Base-by-base conservation (phyloP, 768 basidiomycete genomes). In the Boletus reticulatus region DNA sequence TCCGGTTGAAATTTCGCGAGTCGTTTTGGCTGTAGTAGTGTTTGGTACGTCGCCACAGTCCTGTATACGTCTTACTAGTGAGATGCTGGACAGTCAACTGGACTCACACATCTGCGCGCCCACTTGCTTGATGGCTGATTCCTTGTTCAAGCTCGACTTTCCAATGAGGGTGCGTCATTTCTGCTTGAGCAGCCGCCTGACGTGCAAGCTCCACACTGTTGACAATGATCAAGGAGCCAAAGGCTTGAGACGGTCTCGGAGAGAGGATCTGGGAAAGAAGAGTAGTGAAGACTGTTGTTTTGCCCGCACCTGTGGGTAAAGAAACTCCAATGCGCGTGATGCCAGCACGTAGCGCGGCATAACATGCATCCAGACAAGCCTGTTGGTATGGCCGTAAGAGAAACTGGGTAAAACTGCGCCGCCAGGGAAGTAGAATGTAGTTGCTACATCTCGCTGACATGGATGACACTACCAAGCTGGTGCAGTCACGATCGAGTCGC, bases 111-210 rank as follows among this genome's bases (percentile, higher is more conserved):
- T 98, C 92, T 39, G 96, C 94, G 24, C 65, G 51, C 7, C 95
- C 96, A 29, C 84, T 83, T 4, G 94, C 93, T 43, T 74, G 79
- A 59, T 93, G 80, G 63, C 81, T 85, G 17, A 67, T 62, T 4
- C 92, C 93, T 72, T 98, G 96, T 71, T 98, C 96, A 48, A 98
- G 89, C 72, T 98, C 95, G 3, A 98, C 87, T 12, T 72, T 78
- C 84, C 89, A 87, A 6, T 82, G 71, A 2, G 93, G 89, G 64
- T 86, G 85, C 32, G 90, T 69, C 27, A 73, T 72, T 56, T 75
- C 68, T 9, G 90, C 88, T 61, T 92, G 90, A 19, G 75, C 74
- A 13, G 91, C 89, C 6, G 94, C 87, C 69, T 98, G 96, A 41
- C 80, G 79, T 4, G 94, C 96, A 27, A 98, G 84, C 69, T 98